A percentile compares a stretch with the other conserved stretches of the same genome.
Conservation (phyloP, 441 rosid species). For the Corymbia citriodora region DNA sequence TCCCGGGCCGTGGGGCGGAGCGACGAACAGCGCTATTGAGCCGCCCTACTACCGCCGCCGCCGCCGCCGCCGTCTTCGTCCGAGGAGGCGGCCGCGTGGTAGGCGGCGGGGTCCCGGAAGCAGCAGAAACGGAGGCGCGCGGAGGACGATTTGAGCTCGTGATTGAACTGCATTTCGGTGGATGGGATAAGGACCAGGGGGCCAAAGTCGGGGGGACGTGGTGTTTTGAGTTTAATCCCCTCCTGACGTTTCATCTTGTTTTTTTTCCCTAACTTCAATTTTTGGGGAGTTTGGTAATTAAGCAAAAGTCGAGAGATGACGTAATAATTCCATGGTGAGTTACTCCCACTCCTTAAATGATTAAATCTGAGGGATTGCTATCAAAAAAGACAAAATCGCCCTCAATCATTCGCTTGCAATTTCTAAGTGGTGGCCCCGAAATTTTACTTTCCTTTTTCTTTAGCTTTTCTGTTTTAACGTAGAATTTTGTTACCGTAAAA, state of each 20-base stretch:
- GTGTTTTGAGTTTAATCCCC: not conserved
- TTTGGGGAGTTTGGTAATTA: not conserved
- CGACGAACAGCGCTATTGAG: not conserved
- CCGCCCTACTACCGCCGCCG: rapidly evolving
- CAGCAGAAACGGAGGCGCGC: rapidly evolving
- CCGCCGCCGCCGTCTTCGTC: rapidly evolving
- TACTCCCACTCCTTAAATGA: not conserved
- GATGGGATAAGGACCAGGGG: not conserved
- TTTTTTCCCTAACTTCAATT: not conserved
- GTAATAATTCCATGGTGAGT: not conserved
- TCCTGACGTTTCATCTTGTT: not conserved
- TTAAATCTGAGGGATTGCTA: not conserved
- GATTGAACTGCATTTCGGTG: not conserved
- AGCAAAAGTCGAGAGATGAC: not conserved
- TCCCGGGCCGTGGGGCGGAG: not conserved
- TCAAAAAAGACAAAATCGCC: not conserved
- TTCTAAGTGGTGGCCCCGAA: not conserved
- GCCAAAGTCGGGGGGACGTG: not conserved
- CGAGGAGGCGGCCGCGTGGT: not conserved
- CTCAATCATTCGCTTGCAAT: not conserved
- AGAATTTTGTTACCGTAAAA: too few relatives aligned
- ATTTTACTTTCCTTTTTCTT: not conserved
- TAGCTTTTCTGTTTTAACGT: not conserved
- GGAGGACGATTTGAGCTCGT: not conserved
- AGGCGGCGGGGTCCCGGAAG: rapidly evolving